A percentile compares a stretch with the other conserved stretches of the same genome.
Conservation (phyloP, 2,329 filamentous ascomycete genomes). For the Boeremia exigua region DNA sequence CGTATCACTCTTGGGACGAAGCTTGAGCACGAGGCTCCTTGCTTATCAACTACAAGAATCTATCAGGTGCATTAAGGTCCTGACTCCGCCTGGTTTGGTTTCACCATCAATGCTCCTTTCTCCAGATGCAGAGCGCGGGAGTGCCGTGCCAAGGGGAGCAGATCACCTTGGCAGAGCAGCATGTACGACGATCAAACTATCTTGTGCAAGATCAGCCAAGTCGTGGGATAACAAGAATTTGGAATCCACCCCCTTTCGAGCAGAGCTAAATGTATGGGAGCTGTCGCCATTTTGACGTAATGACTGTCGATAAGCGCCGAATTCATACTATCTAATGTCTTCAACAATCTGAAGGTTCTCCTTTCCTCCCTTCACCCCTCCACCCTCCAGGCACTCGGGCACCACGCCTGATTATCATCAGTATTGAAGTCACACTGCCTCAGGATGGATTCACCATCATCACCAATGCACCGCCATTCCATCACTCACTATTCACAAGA, state of each 20-base stretch:
- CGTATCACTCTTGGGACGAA: neutral
- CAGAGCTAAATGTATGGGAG: neutral
- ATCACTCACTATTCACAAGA: too few relatives aligned
- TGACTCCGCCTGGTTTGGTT: conserved; percentile 1
- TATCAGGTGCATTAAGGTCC: conserved; percentile 4
- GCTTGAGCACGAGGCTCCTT: conserved; percentile 2
- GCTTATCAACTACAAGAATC: conserved; percentile 27
- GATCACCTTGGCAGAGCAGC: conserved; percentile 29
- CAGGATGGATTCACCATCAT: too few relatives aligned
- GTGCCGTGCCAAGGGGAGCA: conserved; percentile 24
- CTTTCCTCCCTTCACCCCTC: too few relatives aligned
- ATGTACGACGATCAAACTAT: conserved; percentile 16
- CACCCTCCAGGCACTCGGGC: too few relatives aligned
- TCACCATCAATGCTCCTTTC: conserved; percentile 4
- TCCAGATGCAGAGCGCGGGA: conserved; percentile 15
- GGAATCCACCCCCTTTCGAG: neutral
- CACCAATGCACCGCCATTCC: too few relatives aligned
- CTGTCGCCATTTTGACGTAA: neutral
- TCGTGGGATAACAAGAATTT: neutral
- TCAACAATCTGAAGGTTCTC: too few relatives aligned
- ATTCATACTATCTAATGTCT: too few relatives aligned
- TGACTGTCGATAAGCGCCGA: too few relatives aligned
- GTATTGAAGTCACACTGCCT: too few relatives aligned
- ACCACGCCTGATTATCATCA: too few relatives aligned
- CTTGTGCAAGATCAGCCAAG: conserved; percentile 18